Evolutionary conservation across 2,329 filamentous ascomycete genomes (phyloP).

Genomic region (Fusarium papillatum): DNA sequence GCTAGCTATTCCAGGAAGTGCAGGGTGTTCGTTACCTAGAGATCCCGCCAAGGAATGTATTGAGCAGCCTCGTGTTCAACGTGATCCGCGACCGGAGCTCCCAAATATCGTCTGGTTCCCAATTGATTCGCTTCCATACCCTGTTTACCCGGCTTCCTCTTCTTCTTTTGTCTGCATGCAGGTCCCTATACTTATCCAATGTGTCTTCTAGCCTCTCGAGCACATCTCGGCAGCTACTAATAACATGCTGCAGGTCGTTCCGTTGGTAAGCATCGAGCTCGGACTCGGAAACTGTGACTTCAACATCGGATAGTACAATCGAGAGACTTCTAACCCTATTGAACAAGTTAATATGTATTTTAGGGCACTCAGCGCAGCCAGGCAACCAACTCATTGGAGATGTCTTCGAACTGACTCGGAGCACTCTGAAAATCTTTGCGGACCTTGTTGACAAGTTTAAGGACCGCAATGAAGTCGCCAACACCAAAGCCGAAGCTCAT

Average conservation of each 20-base stretch:
- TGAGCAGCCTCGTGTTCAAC: neutral
- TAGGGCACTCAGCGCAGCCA: neutral
- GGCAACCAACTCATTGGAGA: neutral
- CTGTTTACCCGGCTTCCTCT: neutral
- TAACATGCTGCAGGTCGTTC: neutral
- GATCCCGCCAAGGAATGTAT: neutral
- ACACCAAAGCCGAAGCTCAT: neutral
- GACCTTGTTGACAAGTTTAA: neutral
- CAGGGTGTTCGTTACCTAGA: no score
- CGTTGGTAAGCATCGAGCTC: neutral
- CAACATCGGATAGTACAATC: slow-evolving; percentile 1
- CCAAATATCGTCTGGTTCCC: slow-evolving; percentile 4
- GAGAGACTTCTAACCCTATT: neutral
- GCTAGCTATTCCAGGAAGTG: no score
- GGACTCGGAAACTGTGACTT: neutral
- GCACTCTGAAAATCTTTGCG: neutral
- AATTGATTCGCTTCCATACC: neutral
- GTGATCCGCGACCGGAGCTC: neutral
- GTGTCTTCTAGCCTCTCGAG: neutral
- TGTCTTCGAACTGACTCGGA: neutral
- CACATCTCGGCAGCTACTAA: neutral
- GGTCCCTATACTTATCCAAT: neutral
- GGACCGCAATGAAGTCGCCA: neutral
- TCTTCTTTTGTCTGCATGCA: neutral
- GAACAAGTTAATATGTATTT: neutral